phyloP scores from a whole-genome alignment of 2,329 filamentous ascomycete species.

The Cladophialophora exuberans region DNA sequence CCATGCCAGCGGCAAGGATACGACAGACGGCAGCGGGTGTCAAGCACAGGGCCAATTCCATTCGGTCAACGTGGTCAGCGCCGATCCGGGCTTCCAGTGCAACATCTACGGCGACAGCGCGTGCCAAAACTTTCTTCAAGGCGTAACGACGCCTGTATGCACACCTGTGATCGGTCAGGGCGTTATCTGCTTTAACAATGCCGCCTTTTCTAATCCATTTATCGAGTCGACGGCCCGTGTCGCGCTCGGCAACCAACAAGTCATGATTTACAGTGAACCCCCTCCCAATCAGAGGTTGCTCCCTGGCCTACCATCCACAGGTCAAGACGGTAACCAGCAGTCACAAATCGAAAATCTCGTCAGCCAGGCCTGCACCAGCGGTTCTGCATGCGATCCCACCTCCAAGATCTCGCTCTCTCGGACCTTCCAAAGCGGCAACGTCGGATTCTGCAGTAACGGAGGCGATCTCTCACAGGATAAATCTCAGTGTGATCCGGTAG shows the following conservation, averaged over 20 bases:
- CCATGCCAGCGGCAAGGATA: background rate
- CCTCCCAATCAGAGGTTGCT: too few relatives aligned
- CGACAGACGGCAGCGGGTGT: conserved; percentile 1
- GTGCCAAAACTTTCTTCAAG: background rate
- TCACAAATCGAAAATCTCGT: background rate
- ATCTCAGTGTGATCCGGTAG: background rate
- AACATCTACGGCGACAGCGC: background rate
- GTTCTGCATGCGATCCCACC: conserved; percentile 6
- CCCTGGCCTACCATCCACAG: too few relatives aligned
- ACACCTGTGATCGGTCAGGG: background rate
- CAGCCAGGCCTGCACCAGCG: conserved; percentile 7
- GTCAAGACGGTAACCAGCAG: too few relatives aligned
- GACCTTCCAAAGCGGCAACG: background rate
- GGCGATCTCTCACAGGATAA: too few relatives aligned
- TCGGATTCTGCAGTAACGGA: background rate
- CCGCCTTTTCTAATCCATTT: conserved; percentile 7
- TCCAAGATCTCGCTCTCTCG: background rate
- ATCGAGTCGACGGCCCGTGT: background rate
- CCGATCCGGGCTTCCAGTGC: conserved; percentile 11
- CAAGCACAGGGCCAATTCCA: background rate
- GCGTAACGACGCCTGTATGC: background rate
- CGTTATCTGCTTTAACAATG: conserved; percentile 11
- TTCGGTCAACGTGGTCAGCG: conserved; percentile 11
- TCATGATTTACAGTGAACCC: background rate
- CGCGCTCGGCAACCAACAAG: background rate